These are phyloP conservation scores for Microstroma glucosiphilum DNA, from an alignment of 1,284 basidiomycete species.

Conservation along the genomic window DNA sequence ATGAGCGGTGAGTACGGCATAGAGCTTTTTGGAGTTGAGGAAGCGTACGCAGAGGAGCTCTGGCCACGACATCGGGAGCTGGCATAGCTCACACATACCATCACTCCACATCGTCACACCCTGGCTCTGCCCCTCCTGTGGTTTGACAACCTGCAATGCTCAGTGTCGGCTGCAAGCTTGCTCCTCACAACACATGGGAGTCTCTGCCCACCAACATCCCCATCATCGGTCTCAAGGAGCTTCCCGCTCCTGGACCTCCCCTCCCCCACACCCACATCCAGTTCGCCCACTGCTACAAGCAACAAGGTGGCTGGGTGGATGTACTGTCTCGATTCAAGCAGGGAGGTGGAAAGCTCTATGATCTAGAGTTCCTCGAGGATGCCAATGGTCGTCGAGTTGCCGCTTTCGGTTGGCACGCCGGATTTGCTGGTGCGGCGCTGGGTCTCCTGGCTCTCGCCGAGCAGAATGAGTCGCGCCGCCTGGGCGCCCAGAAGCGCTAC, in stretches of 20 bases:
- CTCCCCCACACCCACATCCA: slow-evolving; percentile 78
- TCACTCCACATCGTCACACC: slow-evolving; percentile 1
- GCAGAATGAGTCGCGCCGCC: slow-evolving; percentile 31
- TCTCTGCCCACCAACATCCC: slow-evolving; percentile 67
- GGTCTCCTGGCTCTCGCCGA: slow-evolving; percentile 77
- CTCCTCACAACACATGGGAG: slow-evolving; percentile 84
- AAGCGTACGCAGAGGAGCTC: too few relatives aligned
- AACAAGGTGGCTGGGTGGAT: slow-evolving; percentile 85
- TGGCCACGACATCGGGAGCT: background rate
- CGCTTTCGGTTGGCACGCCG: slow-evolving; percentile 98
- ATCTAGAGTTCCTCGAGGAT: slow-evolving; percentile 93
- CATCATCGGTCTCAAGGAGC: slow-evolving; percentile 95
- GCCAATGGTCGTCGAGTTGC: slow-evolving; percentile 79
- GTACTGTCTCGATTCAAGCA: slow-evolving; percentile 80
- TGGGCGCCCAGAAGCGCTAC: slow-evolving; percentile 70
- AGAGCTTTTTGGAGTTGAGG: too few relatives aligned
- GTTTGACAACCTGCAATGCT: slow-evolving; percentile 4
- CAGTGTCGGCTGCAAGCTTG: slow-evolving; percentile 75
- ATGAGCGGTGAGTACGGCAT: slow-evolving; percentile 63
- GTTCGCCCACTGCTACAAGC: slow-evolving; percentile 98
- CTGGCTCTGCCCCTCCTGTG: background rate
- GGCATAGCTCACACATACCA: background rate
- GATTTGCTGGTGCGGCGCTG: slow-evolving; percentile 92
- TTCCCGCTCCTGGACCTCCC: slow-evolving; percentile 57
- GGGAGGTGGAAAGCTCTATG: slow-evolving; percentile 84